phyloP scores from a whole-genome alignment of 2,329 filamentous ascomycete species.

The Pseudodiploospora longispora region DNA sequence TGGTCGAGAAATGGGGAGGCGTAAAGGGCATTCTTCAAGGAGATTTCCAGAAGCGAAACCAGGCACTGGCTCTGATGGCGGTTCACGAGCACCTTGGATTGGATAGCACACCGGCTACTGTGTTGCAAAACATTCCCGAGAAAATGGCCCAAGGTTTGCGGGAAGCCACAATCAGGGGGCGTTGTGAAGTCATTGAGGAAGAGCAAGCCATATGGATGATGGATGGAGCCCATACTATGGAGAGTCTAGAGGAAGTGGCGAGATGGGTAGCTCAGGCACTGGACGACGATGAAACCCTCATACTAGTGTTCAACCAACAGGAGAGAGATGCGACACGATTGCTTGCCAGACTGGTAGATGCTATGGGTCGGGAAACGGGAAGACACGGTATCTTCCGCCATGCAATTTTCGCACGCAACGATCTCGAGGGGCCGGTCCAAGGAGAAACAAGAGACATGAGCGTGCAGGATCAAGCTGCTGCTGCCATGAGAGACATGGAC shows the following conservation, averaged over 20 bases:
- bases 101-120: slow-evolving; percentile 11
- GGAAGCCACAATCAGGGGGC: slow-evolving; percentile 60
- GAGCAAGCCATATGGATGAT: slow-evolving; percentile 63
- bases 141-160: slow-evolving; percentile 58
- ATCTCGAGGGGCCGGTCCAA: slow-evolving; percentile 18
- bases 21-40: slow-evolving; percentile 36
- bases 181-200: slow-evolving; percentile 60
- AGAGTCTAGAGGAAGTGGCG: slow-evolving; percentile 70
- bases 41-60: slow-evolving; percentile 50
- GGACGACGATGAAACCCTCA: slow-evolving; percentile 22
- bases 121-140: slow-evolving; percentile 17
- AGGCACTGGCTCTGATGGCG: slow-evolving; percentile 47
- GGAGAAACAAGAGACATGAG: slow-evolving; percentile 37
- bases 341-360: slow-evolving; percentile 53
- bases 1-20: slow-evolving; percentile 33
- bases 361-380: slow-evolving; percentile 34
- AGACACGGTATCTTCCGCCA: slow-evolving; percentile 51
- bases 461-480: slow-evolving; percentile 61
- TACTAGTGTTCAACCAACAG: slow-evolving; percentile 89
- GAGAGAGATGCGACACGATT: slow-evolving; percentile 66
- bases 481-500: slow-evolving; percentile 50
- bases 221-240: slow-evolving; percentile 81
- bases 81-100: slow-evolving; percentile 49
- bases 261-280: slow-evolving; percentile 62
- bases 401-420: slow-evolving; percentile 77